Base-by-base conservation (phyloP, 2,329 filamentous ascomycete genomes). In the Neonectria sp. region DNA sequence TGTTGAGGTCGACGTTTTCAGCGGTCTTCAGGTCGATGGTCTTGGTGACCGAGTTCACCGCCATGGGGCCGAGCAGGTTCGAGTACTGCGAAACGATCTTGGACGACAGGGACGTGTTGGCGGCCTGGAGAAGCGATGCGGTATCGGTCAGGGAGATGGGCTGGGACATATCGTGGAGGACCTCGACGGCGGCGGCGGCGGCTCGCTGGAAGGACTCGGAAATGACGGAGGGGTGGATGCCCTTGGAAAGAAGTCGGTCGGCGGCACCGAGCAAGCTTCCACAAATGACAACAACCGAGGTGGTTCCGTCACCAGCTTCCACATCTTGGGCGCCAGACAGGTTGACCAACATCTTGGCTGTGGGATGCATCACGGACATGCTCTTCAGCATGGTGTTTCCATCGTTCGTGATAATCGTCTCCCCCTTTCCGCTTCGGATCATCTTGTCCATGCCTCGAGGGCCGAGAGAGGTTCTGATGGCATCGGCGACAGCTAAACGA, bases 351-450 rank as follows among this genome's bases (percentile, higher is more conserved):
- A 99, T 99, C 86, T 97, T 98, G 58, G 96, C 96, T 55, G 97
- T 97, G n/a, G 96, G 96, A 81, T 99, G 96, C 92, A 99, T 95
- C 74, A 99, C 96, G 73, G 94, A 93, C 96, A 99, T 98, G 86
- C 95, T 95, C 86, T 93, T 97, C 79, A 99, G 86, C 95, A 99
- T 99, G 65, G 96, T 99, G 86, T 97, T 97, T 82, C 96, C 96
- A 84, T 99, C 96, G 87, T 99, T 99, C 79, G 96, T 99, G 85
- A 99, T 99, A 82, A 98, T 96, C 65, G 95, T 98, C 83, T 97
- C 94, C 84, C 95, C 96, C 85, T 94, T 97, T 81, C 95, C 93
- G 68, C 93, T 97, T 87, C 97, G 93, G 77, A 99, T 98, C 95
- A 98, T 98, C 88, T 98, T 98, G 86, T 98, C 95, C 95, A 98